A percentile compares a stretch with the other conserved stretches of the same genome.
Conservation (phyloP, 331 rosid genomes). For the Malus hybrid region DNA sequence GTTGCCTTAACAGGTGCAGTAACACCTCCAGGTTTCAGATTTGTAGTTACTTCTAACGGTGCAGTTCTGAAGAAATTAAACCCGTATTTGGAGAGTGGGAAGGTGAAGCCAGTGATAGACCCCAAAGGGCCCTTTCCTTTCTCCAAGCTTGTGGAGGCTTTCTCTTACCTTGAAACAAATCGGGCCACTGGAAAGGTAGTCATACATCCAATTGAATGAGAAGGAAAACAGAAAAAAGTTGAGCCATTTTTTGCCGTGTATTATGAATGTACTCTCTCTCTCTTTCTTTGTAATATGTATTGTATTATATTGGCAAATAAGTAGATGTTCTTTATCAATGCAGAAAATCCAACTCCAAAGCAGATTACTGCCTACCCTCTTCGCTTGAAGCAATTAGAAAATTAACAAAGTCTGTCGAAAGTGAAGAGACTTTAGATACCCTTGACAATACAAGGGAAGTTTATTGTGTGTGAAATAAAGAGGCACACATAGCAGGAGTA, state of each 20-base stretch:
- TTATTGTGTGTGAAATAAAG: too few species aligned
- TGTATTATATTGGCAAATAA: not conserved
- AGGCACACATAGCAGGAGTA: too few species aligned
- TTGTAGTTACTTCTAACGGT: conserved; percentile 86
- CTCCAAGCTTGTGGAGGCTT: conserved; percentile 70
- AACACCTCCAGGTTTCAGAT: conserved; percentile 94
- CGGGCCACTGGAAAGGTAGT: conserved; percentile 80
- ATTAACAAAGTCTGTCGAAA: not conserved
- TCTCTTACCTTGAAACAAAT: conserved; percentile 78
- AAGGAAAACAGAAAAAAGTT: not conserved
- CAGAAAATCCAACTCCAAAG: not conserved
- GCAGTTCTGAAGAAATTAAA: conserved; percentile 69
- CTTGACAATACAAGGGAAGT: not conserved
- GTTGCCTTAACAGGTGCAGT: conserved; percentile 85
- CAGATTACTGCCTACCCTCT: too few species aligned
- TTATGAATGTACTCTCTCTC: not conserved
- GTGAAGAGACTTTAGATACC: not conserved
- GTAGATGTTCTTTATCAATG: not conserved
- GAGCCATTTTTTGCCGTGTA: conserved; percentile 28
- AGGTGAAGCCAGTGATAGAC: conserved; percentile 79
- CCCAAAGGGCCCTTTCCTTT: conserved; percentile 77
- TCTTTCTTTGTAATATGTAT: not conserved
- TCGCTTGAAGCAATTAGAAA: not conserved
- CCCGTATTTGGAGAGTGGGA: conserved; percentile 81
- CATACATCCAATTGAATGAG: conserved; percentile 67